Evolutionary conservation across 176 grass and related monocot species (phyloP).

Genomic region (Puya raimondii): DNA sequence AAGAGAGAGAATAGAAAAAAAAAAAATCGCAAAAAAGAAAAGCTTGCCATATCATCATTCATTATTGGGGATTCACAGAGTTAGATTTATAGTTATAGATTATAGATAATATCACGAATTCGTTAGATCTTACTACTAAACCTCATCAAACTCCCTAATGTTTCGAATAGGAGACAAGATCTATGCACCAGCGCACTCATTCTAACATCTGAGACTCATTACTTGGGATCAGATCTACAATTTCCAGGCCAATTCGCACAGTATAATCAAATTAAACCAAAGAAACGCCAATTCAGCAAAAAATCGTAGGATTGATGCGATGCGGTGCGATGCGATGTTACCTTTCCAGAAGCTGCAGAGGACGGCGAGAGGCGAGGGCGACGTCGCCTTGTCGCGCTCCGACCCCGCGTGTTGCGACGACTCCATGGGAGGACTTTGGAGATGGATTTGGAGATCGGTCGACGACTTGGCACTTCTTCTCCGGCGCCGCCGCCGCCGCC

Average conservation of each 20-base stretch:
- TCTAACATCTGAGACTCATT: too few relatives aligned
- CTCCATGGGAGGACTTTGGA: conserved; percentile 14
- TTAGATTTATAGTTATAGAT: too few relatives aligned
- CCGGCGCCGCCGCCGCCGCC: too few relatives aligned
- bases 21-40: too few relatives aligned
- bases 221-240: background rate
- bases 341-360: conserved; percentile 96
- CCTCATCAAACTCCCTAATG: too few relatives aligned
- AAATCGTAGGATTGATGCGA: background rate
- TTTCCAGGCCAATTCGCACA: background rate
- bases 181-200: too few relatives aligned
- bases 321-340: conserved; percentile 11
- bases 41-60: too few relatives aligned
- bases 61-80: too few relatives aligned
- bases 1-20: too few relatives aligned
- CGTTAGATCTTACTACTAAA: too few relatives aligned
- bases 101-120: too few relatives aligned
- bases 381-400: conserved; percentile 57
- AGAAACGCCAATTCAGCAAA: background rate
- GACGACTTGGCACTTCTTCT: background rate
- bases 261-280: background rate
- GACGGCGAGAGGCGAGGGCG: conserved; percentile 68
- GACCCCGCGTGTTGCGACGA: conserved; percentile 34
- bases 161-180: too few relatives aligned
- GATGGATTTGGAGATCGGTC: background rate